phyloP scores from a whole-genome alignment of 495 filamentous ascomycete species.

The Annulohypoxylon stygium region DNA sequence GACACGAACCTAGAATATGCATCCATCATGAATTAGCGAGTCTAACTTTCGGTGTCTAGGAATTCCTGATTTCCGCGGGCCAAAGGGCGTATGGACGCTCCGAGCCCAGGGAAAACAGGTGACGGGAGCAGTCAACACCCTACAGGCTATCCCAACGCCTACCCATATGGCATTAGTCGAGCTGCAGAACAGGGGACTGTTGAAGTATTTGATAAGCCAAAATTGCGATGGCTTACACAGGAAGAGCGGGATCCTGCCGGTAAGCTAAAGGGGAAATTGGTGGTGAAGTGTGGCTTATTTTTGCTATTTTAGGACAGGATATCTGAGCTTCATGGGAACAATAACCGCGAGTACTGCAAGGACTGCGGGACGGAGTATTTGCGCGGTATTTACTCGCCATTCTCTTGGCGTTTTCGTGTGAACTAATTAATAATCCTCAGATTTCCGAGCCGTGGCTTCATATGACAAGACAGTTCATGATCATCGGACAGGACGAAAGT shows the following conservation, averaged over 20 bases:
- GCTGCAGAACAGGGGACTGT: conserved; percentile 55
- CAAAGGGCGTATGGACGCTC: conserved; percentile 61
- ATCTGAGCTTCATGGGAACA: conserved; percentile 63
- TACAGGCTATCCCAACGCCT: conserved; percentile 60
- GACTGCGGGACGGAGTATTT: conserved; percentile 62
- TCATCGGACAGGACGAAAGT: conserved; percentile 62
- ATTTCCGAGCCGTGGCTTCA: conserved; percentile 60
- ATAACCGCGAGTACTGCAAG: conserved; percentile 61
- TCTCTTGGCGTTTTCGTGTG: neutral
- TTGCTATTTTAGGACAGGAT: conserved; percentile 47
- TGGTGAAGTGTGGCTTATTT: conserved; percentile 13
- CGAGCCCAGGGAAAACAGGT: conserved; percentile 54
- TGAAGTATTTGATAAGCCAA: conserved; percentile 62
- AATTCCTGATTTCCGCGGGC: conserved; percentile 63
- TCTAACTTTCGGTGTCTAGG: conserved; percentile 41
- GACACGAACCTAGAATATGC: neutral
- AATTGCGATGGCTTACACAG: conserved; percentile 64
- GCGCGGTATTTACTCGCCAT: conserved; percentile 48
- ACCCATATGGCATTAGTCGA: conserved; percentile 65
- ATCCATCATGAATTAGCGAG: neutral
- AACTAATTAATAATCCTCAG: conserved; percentile 33
- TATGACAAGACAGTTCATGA: conserved; percentile 59
- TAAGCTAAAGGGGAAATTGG: conserved; percentile 25
- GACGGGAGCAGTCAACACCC: conserved; percentile 49
- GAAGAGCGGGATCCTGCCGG: conserved; percentile 59